Evolutionary conservation across 2,329 filamentous ascomycete species (phyloP), one percentile per base, ranked within the genome.

Genomic region (Colletotrichum acutatum): DNA sequence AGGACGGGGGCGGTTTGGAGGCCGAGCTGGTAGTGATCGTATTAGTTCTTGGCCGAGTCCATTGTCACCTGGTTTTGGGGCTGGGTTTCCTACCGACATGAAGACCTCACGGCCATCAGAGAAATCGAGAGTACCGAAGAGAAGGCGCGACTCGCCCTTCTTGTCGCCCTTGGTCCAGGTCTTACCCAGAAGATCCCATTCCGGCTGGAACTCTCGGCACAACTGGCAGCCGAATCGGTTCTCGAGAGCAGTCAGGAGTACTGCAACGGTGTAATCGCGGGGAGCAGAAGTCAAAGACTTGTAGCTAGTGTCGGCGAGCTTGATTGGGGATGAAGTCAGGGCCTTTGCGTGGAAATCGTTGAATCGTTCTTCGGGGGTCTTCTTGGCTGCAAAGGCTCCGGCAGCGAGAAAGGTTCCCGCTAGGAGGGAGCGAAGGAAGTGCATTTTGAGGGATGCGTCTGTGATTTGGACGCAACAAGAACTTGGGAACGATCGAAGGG

Each of bases 1-100:
- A 99, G 88, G 52, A 98, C 93, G 1, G 97, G 97, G 7, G 97
- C 97, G 59, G 96, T 98, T 91, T 98, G 94, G 54, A 99, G 91
- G 83, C 94, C 92, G 77, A 98, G 90, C 96, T 98, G 61, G 28
- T 22, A 16, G 37, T n/a, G 9, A 12, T 57, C n/a, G 34, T 59
- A 54, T 75, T 58, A 75, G 75, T 30, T 22, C 24, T 14, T 57
- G 24, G 14, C 26, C 22, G 24, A 22, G 42, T 24, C 49, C 24
- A 16, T n/a, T 46, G 6, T 16, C 19, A 68, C 3, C 19, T 14
- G 59, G 16, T 49, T 37, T 14, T n/a, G 14, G 46, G 57, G 8
- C 57, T 68, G 14, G 22, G 9, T 28, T n/a, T 78, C 87, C 76
- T 87, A 98, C 95, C 84, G 93, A 94, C 85, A 98, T 90, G 79